Base-by-base conservation (phyloP, 331 rosid species). In the Spiraea crenata region DNA sequence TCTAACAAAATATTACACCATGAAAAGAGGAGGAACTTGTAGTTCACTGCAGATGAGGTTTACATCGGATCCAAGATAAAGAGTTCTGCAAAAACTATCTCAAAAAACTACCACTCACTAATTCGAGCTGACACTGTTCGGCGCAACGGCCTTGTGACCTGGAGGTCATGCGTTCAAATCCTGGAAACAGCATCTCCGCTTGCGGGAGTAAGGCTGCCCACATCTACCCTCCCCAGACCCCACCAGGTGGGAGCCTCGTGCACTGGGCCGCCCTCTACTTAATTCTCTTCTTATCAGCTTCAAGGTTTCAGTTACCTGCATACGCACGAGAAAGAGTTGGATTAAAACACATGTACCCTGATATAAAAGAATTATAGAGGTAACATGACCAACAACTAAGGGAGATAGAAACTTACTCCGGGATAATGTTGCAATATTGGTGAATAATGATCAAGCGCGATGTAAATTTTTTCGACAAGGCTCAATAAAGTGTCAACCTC, bases 401-500 rank as follows among this genome's bases (percentile, higher is more conserved):
- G 57, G 74, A 61, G 74, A 67, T 71, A 69, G 72, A 35, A 50
- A 67, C 95, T 87, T 76, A 95, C 99, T 79, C 99, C 96, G 4
- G 96, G 93, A 82, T 95, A 95, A 86, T 95, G 99, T 76, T 84
- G 82, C 87, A 95, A 69, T 67, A 95, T 85, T 59, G 96, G 98
- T 49, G 99, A 89, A 87, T 95, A 95, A 81, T 89, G 96, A 80
- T 95, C 96, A 37, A 95, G 97, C 15, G 86, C 96, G 34, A 89
- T 82, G 70, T 91, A 89, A 80, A 95, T 88, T 71, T 85, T 89
- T 75, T 89, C 96, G 71, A 95, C 96, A 72, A 95, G 96, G 73
- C 82, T 61, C 62, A 78, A 79, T 73, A 89, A 87, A n/a, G 85
- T 65, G 50, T 84, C 93, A 31, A 91, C 96, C 73, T 95, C 83